These are phyloP conservation scores for Chlorella ohadii DNA, from an alignment of 139 green algal species.

Conservation along the genomic window DNA sequence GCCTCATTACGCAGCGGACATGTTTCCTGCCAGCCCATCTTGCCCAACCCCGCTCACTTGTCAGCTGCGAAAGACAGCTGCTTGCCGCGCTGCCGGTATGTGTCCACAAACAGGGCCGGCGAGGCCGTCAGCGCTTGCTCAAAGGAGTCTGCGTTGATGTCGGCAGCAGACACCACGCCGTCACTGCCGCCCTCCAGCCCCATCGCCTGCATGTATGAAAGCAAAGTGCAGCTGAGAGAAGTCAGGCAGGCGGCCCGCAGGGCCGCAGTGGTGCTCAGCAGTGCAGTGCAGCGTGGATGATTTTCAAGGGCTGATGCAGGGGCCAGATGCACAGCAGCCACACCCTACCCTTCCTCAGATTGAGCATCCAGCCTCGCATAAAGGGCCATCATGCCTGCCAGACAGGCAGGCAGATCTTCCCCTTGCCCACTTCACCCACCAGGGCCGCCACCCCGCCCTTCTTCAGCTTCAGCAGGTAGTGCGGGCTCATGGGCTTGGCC, in stretches of 20 bases:
- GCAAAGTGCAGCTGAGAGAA: no score
- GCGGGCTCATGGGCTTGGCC: not conserved
- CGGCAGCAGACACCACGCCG: not conserved
- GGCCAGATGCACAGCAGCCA: no score
- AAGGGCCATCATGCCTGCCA: no score
- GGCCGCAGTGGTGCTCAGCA: no score
- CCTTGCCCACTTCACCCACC: not conserved
- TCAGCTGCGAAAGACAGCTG: not conserved
- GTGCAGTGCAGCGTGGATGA: no score
- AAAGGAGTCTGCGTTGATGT: not conserved
- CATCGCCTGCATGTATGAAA: not conserved
- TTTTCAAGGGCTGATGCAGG: no score
- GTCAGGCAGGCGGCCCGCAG: no score
- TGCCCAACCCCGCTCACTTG: not conserved
- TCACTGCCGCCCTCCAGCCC: constrained; percentile 8
- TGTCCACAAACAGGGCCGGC: not conserved
- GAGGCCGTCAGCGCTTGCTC: not conserved
- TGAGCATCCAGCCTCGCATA: not conserved
- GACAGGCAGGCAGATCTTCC: not conserved
- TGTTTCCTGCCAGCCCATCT: not conserved
- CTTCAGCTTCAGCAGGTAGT: constrained; percentile 20
- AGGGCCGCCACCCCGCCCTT: constrained; percentile 4
- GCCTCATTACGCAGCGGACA: no score
- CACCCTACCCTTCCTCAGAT: no score
- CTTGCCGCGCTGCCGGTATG: constrained; percentile 7